Conservation (phyloP, 768 basidiomycete genomes). For the Macrolepiota dolichaula region DNA sequence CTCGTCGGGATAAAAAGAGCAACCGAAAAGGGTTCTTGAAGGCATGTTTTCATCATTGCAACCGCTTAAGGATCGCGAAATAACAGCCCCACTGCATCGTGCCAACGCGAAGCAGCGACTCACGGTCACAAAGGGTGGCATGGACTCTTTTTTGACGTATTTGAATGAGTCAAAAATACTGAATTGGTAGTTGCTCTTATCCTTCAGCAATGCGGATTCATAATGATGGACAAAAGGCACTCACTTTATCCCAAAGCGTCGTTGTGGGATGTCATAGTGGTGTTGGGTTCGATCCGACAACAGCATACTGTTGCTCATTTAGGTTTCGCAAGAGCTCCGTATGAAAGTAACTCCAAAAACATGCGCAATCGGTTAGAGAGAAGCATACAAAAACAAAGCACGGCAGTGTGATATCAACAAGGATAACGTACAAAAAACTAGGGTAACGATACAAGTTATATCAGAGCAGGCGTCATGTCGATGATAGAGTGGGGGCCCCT, state of each 20-base stretch:
- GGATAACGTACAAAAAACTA: not conserved
- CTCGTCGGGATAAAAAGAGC: not conserved
- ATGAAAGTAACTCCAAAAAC: not conserved
- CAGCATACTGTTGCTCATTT: not conserved
- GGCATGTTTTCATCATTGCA: not conserved
- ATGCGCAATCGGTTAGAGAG: not conserved
- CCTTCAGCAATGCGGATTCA: not conserved
- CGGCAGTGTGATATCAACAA: not conserved
- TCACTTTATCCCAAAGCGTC: not conserved
- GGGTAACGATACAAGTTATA: conserved; percentile 35
- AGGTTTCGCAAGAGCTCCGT: not conserved
- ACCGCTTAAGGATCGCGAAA: not conserved
- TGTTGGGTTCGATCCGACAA: not conserved
- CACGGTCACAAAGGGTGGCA: not conserved
- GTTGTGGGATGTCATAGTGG: too few species aligned
- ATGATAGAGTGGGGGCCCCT: conserved; percentile 74
- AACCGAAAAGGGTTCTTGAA: not conserved
- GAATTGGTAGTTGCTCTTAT: not conserved
- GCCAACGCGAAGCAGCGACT: not conserved
- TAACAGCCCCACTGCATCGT: not conserved
- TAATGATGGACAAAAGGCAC: not conserved
- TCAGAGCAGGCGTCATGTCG: conserved; percentile 70
- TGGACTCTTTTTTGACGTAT: not conserved
- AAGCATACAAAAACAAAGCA: too few species aligned
- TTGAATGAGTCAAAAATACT: not conserved